Conservation (phyloP, 192 early-diverging fungal genomes). For the Kappamyces sp. region DNA sequence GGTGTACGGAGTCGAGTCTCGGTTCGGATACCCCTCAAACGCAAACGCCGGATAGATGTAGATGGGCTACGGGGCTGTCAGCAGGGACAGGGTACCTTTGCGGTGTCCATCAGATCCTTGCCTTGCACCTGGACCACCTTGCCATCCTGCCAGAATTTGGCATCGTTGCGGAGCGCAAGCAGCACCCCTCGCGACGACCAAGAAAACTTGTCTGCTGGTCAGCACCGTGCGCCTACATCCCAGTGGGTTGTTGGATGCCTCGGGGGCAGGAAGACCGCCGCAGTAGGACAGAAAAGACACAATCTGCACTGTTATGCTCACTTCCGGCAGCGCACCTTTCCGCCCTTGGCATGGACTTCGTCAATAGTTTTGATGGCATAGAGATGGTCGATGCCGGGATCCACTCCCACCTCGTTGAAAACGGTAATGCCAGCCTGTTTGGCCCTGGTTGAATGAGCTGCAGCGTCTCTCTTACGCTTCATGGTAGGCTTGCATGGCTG, state of each 20-base stretch:
- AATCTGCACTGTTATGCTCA: slow-evolving; percentile 18
- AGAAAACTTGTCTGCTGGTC: slow-evolving; percentile 77
- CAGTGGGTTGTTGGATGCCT: slow-evolving; percentile 81
- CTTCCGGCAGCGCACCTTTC: slow-evolving; percentile 52
- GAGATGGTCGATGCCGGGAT: slow-evolving; percentile 96
- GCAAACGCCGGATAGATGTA: slow-evolving; percentile 94
- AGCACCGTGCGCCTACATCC: slow-evolving; percentile 26
- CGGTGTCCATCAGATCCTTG: slow-evolving; percentile 83
- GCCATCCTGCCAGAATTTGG: slow-evolving; percentile 85
- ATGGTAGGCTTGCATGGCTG: slow-evolving; percentile 78
- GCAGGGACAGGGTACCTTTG: slow-evolving; percentile 36
- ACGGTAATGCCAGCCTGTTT: slow-evolving; percentile 76
- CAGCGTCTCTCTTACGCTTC: slow-evolving; percentile 36
- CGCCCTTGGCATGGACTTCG: slow-evolving; percentile 69
- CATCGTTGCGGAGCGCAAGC: slow-evolving; percentile 89
- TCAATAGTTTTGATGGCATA: slow-evolving; percentile 95
- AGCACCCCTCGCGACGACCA: slow-evolving; percentile 99
- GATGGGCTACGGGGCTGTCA: slow-evolving; percentile 43
- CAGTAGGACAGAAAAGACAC: slow-evolving; percentile 93
- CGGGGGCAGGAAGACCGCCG: slow-evolving; percentile 90
- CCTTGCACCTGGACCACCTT: slow-evolving; percentile 79
- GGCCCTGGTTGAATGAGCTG: slow-evolving; percentile 40
- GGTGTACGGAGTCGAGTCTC: slow-evolving; percentile 92
- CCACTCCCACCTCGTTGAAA: slow-evolving; percentile 96
- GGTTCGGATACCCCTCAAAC: slow-evolving; percentile 94